Percentiles rank a stretch among this genome's conserved stretches.
phyloP scores from a whole-genome alignment of 2,329 filamentous ascomycete genomes.

The Aspergillus aculeatus region DNA sequence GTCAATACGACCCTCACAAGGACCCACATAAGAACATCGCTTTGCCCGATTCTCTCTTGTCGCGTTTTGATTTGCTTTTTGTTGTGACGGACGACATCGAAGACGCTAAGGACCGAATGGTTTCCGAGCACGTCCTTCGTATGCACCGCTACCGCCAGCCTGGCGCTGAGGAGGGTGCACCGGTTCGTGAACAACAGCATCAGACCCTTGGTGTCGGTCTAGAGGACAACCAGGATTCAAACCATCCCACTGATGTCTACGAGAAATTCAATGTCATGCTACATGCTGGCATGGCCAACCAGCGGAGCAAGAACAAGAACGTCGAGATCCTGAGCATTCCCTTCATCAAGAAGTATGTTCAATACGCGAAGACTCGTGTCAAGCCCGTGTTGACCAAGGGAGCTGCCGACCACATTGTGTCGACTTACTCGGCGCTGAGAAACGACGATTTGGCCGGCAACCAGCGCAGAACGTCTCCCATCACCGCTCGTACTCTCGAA shows the following conservation, averaged over 20 bases:
- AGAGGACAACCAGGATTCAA: conserved; percentile 69
- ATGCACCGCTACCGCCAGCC: conserved; percentile 96
- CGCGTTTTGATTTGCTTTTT: conserved; percentile 97
- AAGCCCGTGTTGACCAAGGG: conserved; percentile 89
- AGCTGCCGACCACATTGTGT: conserved; percentile 85
- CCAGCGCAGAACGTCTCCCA: conserved; percentile 86
- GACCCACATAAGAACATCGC: conserved; percentile 99
- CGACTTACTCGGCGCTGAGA: conserved; percentile 85
- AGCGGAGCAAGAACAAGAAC: conserved; percentile 71
- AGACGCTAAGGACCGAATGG: conserved; percentile 81
- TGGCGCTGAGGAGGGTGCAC: conserved; percentile 89
- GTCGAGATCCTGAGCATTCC: conserved; percentile 91
- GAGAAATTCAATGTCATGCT: conserved; percentile 97
- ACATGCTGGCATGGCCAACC: conserved; percentile 83
- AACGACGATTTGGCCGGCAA: conserved; percentile 97
- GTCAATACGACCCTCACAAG: conserved; percentile 97
- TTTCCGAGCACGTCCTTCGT: conserved; percentile 93
- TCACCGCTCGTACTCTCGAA: conserved; percentile 95
- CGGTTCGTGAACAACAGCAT: conserved; percentile 80
- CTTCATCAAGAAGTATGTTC: conserved; percentile 99
- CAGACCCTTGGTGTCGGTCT: conserved; percentile 86
- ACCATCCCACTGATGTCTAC: conserved; percentile 80
- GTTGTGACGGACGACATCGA: conserved; percentile 98
- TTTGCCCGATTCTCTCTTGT: conserved; percentile 89
- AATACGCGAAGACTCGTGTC: conserved; percentile 90